A percentile compares a stretch with the other conserved stretches of the same genome.
Evolutionary conservation across 352 stramenopile genomes (phyloP).

Genomic region (Aphanomyces cochlioides): DNA sequence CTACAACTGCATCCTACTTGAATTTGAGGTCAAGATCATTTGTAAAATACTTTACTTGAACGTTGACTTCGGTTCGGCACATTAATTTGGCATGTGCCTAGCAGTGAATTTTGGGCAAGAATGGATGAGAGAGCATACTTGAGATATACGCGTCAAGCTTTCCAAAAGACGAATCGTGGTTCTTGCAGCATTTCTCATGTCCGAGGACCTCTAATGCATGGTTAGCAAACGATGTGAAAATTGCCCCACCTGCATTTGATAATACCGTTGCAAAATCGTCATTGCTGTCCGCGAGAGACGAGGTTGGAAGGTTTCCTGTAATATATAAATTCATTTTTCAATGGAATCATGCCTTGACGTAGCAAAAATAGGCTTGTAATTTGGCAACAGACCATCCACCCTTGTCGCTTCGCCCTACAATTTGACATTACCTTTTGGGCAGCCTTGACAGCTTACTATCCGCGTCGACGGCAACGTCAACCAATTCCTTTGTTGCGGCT

Average conservation of each 20-base stretch:
- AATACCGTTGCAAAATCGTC: conserved; percentile 88
- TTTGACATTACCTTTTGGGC: no score
- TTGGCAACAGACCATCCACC: conserved; percentile 85
- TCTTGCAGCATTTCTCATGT: conserved; percentile 58
- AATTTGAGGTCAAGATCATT: background rate
- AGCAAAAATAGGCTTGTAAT: conserved; percentile 89
- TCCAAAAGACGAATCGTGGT: conserved; percentile 94
- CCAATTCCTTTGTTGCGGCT: conserved; percentile 51
- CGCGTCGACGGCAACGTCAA: no score
- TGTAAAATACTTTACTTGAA: conserved; percentile 33
- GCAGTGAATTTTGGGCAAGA: conserved; percentile 9
- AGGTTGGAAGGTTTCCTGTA: conserved; percentile 71
- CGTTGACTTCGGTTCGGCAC: conserved; percentile 57
- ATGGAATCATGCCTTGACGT: conserved; percentile 62
- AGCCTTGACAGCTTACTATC: no score
- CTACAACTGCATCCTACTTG: conserved; percentile 63
- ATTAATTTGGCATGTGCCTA: conserved; percentile 89
- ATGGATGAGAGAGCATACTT: conserved; percentile 31
- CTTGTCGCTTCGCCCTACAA: conserved; percentile 18
- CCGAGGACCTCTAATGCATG: conserved; percentile 40
- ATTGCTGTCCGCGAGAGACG: conserved; percentile 75
- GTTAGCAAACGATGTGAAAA: conserved; percentile 26
- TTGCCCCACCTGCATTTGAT: conserved; percentile 59
- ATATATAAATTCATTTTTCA: background rate
- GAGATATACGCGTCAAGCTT: conserved; percentile 88